Conservation (phyloP, 2,329 filamentous ascomycete genomes). For the Myotisia sp. region DNA sequence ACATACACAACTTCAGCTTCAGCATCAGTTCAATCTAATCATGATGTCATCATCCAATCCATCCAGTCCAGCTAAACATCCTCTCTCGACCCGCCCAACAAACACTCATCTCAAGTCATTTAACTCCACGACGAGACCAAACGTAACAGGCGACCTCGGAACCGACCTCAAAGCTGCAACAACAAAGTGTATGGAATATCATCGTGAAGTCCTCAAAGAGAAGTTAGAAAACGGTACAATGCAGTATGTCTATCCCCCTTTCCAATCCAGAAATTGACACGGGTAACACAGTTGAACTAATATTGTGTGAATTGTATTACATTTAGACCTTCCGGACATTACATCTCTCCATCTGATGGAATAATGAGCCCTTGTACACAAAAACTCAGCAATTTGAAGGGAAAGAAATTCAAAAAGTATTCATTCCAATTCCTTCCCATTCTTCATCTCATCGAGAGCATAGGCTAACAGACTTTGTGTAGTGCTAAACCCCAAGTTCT, state of each 20-base stretch:
- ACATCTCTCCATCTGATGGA: constrained; percentile 36
- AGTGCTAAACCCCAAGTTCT: constrained; percentile 31
- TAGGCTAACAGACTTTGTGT: constrained; percentile 14
- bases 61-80: constrained; percentile 14
- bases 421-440: constrained; percentile 7
- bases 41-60: constrained; percentile 6
- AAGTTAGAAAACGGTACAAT: constrained; percentile 27
- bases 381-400: constrained; percentile 37
- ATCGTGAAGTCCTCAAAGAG: constrained; percentile 29
- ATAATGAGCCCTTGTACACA: constrained; percentile 38
- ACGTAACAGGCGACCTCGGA: constrained; percentile 9
- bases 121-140: constrained; percentile 2
- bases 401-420: constrained; percentile 36
- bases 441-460: neutral
- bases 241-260: constrained; percentile 20
- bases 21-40: no score
- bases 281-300: neutral
- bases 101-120: constrained; percentile 25
- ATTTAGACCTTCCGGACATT: constrained; percentile 21
- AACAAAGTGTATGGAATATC: constrained; percentile 29
- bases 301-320: constrained; percentile 4
- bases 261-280: neutral
- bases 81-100: constrained; percentile 28
- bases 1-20: no score
- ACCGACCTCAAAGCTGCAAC: constrained; percentile 23